Percentiles rank a stretch among this genome's conserved stretches.
Conservation (phyloP, 2,329 filamentous ascomycete species). For the Xylaria arbuscula region DNA sequence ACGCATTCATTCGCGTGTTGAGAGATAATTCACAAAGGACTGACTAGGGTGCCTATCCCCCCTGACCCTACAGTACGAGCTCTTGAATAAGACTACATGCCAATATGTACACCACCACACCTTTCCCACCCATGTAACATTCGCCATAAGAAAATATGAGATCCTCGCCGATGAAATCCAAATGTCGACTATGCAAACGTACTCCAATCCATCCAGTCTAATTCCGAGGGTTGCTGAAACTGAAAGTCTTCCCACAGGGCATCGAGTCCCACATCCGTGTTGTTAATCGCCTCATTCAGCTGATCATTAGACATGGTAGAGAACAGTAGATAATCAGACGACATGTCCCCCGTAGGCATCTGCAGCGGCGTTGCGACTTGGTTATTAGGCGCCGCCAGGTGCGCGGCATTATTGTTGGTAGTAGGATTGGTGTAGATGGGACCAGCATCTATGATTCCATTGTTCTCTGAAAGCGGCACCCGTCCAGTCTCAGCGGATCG, state of each 20-base stretch:
- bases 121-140: background rate
- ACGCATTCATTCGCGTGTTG: no score
- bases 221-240: slow-evolving; percentile 49
- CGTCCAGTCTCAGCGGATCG: slow-evolving; percentile 43
- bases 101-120: background rate
- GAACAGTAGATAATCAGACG: slow-evolving; percentile 49
- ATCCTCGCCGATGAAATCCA: background rate
- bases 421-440: slow-evolving; percentile 41
- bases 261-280: slow-evolving; percentile 49
- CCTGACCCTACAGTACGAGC: background rate
- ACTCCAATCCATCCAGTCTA: slow-evolving; percentile 53
- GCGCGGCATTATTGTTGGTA: slow-evolving; percentile 30
- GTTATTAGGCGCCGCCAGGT: slow-evolving; percentile 34
- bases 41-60: background rate
- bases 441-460: slow-evolving; percentile 38
- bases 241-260: slow-evolving; percentile 51
- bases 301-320: slow-evolving; percentile 53
- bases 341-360: slow-evolving; percentile 41
- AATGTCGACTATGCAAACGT: slow-evolving; percentile 33
- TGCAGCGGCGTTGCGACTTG: slow-evolving; percentile 43
- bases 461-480: slow-evolving; percentile 38
- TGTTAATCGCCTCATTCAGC: slow-evolving; percentile 51
- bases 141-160: background rate
- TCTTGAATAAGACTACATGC: background rate
- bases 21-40: background rate